Base-by-base conservation (phyloP, 768 basidiomycete species). In the Clavulina sp. region DNA sequence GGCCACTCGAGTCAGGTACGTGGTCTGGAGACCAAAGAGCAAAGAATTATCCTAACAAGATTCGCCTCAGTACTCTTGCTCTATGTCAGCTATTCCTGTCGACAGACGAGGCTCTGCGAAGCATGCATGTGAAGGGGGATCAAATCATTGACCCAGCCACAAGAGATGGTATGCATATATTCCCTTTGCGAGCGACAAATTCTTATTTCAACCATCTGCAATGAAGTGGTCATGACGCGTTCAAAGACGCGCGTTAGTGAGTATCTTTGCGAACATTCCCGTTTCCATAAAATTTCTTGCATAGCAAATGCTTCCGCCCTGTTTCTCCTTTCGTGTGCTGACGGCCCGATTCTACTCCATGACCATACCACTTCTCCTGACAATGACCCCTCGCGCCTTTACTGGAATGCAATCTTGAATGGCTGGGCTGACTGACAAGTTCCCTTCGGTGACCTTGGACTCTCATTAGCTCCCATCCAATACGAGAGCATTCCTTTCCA, bases 181-280 rank as follows among this genome's bases (percentile, higher is more conserved):
- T 32, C 7, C 33, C 21, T 44, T 26, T 21, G 4, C 44, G 7
- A 38, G 32, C 32, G 48, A 2, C 16, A 34, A 38, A 38, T 38
- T 38, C 19, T 16, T 6, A 52, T 32, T 48, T 26, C 56, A n/a
- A 56, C 32, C 7, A 13, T 29, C 24, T 30, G 43, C 13, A 18
- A 55, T n/a, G n/a, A 62, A 93, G 89, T 88, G 60, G 96, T 97
- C 65, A 88, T 96, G 85, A 97, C 95, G 46, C 78, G 95, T 55
- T 93, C 93, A 30, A 74, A 78, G 60, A 86, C 95, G 48, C 85
- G 79, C 68, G 73, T 71, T 57, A 82, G 92, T 95, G 66, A 64
- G 82, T 66, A 54, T 7, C 26, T 38, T 43, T 36, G 5, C 16
- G 4, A 48, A 30, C n/a, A n/a, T n/a, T n/a, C n/a, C n/a, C n/a